Percentiles rank a stretch among this genome's conserved stretches.
These are phyloP conservation scores for Amanita fuliginea DNA, from an alignment of 768 basidiomycete species.

Conservation along the genomic window DNA sequence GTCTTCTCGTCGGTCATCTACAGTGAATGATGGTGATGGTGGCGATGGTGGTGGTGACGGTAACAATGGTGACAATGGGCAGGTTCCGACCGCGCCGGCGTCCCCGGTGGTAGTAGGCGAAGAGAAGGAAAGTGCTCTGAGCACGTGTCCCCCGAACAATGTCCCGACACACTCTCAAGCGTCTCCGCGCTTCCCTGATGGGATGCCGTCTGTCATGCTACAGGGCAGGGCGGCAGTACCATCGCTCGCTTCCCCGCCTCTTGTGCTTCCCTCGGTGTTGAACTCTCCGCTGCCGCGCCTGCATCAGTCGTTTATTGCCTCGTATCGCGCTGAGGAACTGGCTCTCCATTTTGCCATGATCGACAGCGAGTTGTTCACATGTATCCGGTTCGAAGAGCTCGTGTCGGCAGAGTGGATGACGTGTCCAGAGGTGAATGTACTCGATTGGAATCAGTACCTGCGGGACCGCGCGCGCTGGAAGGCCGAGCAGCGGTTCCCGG, in stretches of 20 bases:
- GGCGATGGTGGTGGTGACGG: too few species aligned
- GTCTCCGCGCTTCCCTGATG: slow-evolving; percentile 23
- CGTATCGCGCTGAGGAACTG: slow-evolving; percentile 45
- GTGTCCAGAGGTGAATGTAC: slow-evolving; percentile 51
- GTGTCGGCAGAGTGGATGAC: slow-evolving; percentile 62
- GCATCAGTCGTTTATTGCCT: slow-evolving; percentile 68
- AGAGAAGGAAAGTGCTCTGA: too few species aligned
- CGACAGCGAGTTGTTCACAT: slow-evolving; percentile 78
- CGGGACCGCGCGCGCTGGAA: slow-evolving; percentile 66
- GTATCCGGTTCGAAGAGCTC: slow-evolving; percentile 83
- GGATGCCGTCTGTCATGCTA: slow-evolving; percentile 56
- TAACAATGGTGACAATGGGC: background rate
- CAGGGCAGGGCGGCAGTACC: slow-evolving; percentile 49
- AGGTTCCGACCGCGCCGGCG: background rate
- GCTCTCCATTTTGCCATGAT: slow-evolving; percentile 81
- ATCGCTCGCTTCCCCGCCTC: slow-evolving; percentile 13
- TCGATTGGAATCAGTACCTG: slow-evolving; percentile 79
- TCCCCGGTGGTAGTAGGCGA: background rate
- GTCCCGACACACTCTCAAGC: slow-evolving; percentile 26
- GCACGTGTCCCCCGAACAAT: too few species aligned
- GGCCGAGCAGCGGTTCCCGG: slow-evolving; percentile 40
- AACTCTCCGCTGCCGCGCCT: slow-evolving; percentile 24
- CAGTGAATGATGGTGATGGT: slow-evolving; percentile 10
- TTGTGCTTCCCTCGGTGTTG: slow-evolving; percentile 19
- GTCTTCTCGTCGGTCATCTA: slow-evolving; percentile 12